Conservation (phyloP, 2,329 filamentous ascomycete genomes). For the Tympanopsis confertula region DNA sequence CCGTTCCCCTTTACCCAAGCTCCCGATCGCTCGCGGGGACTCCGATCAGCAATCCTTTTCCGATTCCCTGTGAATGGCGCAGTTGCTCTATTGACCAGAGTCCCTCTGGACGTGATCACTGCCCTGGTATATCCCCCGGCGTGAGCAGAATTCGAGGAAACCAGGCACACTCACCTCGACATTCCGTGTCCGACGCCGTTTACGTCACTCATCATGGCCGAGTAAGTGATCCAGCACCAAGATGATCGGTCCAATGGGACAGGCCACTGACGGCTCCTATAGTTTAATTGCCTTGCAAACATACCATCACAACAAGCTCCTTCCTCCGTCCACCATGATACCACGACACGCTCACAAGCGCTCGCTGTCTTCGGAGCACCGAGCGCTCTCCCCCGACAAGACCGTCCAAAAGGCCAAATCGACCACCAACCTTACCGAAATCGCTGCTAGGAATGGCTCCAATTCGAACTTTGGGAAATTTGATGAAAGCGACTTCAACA, state of each 20-base stretch:
- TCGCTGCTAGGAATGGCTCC: conserved; percentile 4
- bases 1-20: too few relatives aligned
- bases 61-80: too few relatives aligned
- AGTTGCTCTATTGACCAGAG: too few relatives aligned
- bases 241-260: conserved; percentile 3
- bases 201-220: conserved; percentile 18
- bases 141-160: too few relatives aligned
- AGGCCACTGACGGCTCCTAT: conserved; percentile 6
- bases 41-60: too few relatives aligned
- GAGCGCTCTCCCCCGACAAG: conserved; percentile 18
- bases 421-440: conserved; percentile 23
- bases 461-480: neutral
- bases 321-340: conserved; percentile 22
- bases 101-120: too few relatives aligned
- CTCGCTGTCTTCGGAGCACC: conserved; percentile 20
- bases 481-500: neutral
- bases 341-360: conserved; percentile 20
- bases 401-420: conserved; percentile 29
- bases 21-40: too few relatives aligned
- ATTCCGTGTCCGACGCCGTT: neutral
- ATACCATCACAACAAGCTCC: conserved; percentile 17
- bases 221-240: conserved; percentile 15
- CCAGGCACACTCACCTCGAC: too few relatives aligned
- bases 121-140: too few relatives aligned
- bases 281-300: conserved; percentile 24